Percentiles rank a stretch among this genome's conserved stretches.
Evolutionary conservation across 2,329 filamentous ascomycete genomes (phyloP).

Genomic region (Fusarium odoratissimum): DNA sequence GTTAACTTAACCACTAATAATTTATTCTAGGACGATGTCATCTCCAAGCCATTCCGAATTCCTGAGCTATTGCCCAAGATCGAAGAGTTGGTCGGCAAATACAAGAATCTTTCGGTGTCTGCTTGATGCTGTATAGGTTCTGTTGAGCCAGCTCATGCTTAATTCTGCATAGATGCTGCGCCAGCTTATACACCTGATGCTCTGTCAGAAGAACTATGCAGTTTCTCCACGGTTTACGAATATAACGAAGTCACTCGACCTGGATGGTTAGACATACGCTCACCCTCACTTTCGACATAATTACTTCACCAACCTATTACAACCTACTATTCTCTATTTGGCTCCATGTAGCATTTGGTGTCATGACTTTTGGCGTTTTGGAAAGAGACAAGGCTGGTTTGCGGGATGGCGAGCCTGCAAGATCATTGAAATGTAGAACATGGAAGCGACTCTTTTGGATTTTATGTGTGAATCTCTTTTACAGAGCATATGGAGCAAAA

Average conservation of each 20-base stretch:
- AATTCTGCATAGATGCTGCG: not conserved
- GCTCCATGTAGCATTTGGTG: constrained; percentile 27
- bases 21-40: constrained; percentile 71
- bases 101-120: constrained; percentile 49
- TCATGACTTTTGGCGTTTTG: constrained; percentile 39
- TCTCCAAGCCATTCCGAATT: constrained; percentile 84
- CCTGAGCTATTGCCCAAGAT: constrained; percentile 77
- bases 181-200: not conserved
- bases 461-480: constrained; percentile 1
- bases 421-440: constrained; percentile 25
- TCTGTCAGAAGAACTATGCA: not conserved
- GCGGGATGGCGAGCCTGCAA: constrained; percentile 27
- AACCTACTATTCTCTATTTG: constrained; percentile 22
- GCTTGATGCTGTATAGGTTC: constrained; percentile 7
- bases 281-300: constrained; percentile 32
- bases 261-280: constrained; percentile 16
- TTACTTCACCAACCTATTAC: constrained; percentile 18
- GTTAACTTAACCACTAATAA: constrained; percentile 8
- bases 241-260: constrained; percentile 17
- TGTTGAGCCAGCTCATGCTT: not conserved
- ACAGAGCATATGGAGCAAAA: constrained; percentile 6
- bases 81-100: constrained; percentile 63
- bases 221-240: constrained; percentile 16
- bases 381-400: constrained; percentile 24
- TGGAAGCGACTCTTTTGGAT: constrained; percentile 21